Evolutionary conservation across 441 rosid genomes (phyloP).

Genomic region (Raphanus hybrid): DNA sequence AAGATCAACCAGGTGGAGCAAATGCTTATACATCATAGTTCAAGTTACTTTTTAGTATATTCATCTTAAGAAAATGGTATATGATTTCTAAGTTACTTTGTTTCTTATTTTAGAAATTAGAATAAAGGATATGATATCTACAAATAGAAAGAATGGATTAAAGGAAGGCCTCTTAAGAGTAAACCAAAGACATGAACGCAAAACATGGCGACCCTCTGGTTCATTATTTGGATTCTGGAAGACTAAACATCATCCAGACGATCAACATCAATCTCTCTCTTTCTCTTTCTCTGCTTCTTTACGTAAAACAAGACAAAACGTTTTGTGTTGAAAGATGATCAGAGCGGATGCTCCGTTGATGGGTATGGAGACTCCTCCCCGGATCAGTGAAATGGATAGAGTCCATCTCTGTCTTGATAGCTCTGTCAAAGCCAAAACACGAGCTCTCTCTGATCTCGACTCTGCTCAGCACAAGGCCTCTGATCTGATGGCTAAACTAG

Average conservation of each 20-base stretch:
- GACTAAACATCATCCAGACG: conserved; percentile 16
- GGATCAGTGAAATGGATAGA: conserved; percentile 48
- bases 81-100: not conserved
- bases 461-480: conserved; percentile 57
- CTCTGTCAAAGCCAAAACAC: conserved; percentile 50
- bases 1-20: not conserved
- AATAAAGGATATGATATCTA: not conserved
- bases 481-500: conserved; percentile 55
- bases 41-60: not conserved
- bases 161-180: conserved; percentile 15
- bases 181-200: conserved; percentile 21
- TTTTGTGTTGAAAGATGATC: conserved; percentile 46
- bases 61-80: not conserved
- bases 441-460: conserved; percentile 61
- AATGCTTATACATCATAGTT: not conserved
- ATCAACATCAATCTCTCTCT: conserved; percentile 27
- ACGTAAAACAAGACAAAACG: conserved; percentile 12
- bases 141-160: conserved; percentile 26
- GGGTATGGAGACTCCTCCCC: conserved; percentile 36
- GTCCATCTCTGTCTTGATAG: conserved; percentile 53
- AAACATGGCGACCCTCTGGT: conserved; percentile 41
- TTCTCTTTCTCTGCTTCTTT: conserved; percentile 20
- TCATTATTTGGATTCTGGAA: conserved; percentile 30
- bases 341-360: conserved; percentile 37
- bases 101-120: conserved; percentile 4